Evolutionary conservation across 495 filamentous ascomycete genomes (phyloP).

Genomic region (Penicillium steckii): DNA sequence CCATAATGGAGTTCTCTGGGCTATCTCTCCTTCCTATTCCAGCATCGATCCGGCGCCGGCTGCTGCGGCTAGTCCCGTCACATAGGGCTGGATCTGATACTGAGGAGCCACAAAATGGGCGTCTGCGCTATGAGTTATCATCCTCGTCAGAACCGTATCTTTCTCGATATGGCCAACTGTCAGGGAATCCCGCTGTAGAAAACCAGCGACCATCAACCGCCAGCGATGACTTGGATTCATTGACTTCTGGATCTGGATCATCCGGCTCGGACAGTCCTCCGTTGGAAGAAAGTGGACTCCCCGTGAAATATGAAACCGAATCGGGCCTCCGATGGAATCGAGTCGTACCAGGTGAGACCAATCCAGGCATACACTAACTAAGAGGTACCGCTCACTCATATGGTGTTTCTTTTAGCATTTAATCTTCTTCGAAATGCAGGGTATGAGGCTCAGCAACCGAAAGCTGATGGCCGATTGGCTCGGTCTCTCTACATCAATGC

Average conservation of each 20-base stretch:
- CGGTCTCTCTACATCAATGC: constrained; percentile 68
- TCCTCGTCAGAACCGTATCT: constrained; percentile 22
- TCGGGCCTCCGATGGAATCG: constrained; percentile 44
- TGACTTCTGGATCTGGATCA: constrained; percentile 14
- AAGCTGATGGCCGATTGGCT: constrained; percentile 43
- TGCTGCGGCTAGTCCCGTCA: constrained; percentile 27
- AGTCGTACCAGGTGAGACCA: constrained; percentile 36
- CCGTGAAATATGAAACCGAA: constrained; percentile 32
- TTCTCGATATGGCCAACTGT: constrained; percentile 1
- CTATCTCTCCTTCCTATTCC: constrained; percentile 32
- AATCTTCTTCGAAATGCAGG: constrained; percentile 40
- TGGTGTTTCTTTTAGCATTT: constrained; percentile 24
- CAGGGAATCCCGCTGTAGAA: constrained; percentile 1
- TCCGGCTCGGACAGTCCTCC: constrained; percentile 9
- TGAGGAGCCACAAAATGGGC: constrained; percentile 5
- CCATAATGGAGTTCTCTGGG: constrained; percentile 26
- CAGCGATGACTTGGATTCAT: constrained; percentile 18
- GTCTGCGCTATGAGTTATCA: constrained; percentile 9
- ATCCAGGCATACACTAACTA: neutral
- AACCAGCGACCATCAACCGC: constrained; percentile 16
- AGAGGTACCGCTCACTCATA: no score
- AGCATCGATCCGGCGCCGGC: constrained; percentile 32
- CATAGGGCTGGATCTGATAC: constrained; percentile 13
- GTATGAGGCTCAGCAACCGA: constrained; percentile 39
- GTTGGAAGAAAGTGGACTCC: constrained; percentile 9